Evolutionary conservation across 2,329 filamentous ascomycete genomes (phyloP), one percentile per base, ranked within the genome.

Genomic region (Chaetomium olivaceum): DNA sequence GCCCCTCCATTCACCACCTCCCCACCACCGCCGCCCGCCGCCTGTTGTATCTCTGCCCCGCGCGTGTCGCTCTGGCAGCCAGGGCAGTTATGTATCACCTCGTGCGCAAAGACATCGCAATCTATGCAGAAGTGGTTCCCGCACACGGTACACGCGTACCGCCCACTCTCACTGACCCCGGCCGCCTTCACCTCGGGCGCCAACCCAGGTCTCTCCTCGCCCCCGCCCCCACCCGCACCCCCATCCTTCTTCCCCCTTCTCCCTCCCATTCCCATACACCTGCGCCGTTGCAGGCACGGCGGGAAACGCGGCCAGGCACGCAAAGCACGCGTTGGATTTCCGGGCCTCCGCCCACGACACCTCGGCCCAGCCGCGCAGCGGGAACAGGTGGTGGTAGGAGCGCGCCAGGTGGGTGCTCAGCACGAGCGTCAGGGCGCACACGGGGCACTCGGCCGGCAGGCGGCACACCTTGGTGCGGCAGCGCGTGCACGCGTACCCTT

Each of bases 91-190:
- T 99, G 94, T 60, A 97, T 86, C 14, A 96, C 87, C 79, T 97
- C 93, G 76, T 99, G 95, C 27, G 92, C 91, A 79, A 95, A 97
- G 27, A 97, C 88, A 77, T 99, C 95, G 77, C 95, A 99, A 76
- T 99, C 95, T 70, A 99, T 96, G 81, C 95, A 99, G 76, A 98
- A 99, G 78, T 98, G 94, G 66, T 91, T 89, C 3, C 85, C 79
- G 77, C 95, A 99, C n/a, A 89, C 88, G 71, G 90, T 86, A 76
- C 95, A 99, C 66, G 91, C 91, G 76, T 99, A 99, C 60, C 95
- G 82, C 57, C 90, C 89, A 74, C 91, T 95, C 80, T 96, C 92
- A 76, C 91, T 94, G 52, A 93, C 89, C 1, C 90, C 89, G 19
- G 50, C 55, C 1, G 50, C 23, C 73, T 87, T 90, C 21, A 76